phyloP scores from a whole-genome alignment of 306 rosid species.

The Quercus alba region DNA sequence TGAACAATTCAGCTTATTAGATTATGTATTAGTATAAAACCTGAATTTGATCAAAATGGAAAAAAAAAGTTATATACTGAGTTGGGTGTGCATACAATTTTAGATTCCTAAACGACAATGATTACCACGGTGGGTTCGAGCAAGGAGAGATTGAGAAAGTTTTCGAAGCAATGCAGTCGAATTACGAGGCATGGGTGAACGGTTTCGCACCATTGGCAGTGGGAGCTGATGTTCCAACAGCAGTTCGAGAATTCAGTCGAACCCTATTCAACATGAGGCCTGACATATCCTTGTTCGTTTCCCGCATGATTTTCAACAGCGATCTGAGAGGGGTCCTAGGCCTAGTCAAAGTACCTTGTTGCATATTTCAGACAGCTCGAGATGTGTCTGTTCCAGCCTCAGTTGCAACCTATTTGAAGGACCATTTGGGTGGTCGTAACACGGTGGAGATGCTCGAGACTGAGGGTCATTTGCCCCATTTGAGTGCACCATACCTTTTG shows the following conservation, averaged over 20 bases:
- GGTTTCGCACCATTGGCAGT: constrained; percentile 82
- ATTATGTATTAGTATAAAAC: no score
- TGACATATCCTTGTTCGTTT: constrained; percentile 73
- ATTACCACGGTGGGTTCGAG: constrained; percentile 90
- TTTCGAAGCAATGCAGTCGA: constrained; percentile 73
- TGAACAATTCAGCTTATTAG: no score
- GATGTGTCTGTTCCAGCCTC: constrained; percentile 76
- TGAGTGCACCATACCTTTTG: constrained; percentile 68
- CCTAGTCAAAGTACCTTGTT: constrained; percentile 70
- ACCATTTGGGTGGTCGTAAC: constrained; percentile 77
- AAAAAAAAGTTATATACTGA: no score
- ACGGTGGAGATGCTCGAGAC: constrained; percentile 74
- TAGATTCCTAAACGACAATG: constrained; percentile 72
- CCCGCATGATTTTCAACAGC: constrained; percentile 64
- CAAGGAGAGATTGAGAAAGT: constrained; percentile 57
- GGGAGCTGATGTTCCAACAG: constrained; percentile 87
- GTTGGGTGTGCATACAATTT: no score
- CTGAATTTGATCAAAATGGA: no score
- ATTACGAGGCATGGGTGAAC: constrained; percentile 78
- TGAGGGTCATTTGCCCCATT: constrained; percentile 91
- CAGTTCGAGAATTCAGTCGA: constrained; percentile 73
- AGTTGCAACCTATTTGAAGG: constrained; percentile 68
- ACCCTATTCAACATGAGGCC: constrained; percentile 96
- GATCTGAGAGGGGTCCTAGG: constrained; percentile 80
- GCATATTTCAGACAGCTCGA: constrained; percentile 69